Conservation (phyloP, 2,329 filamentous ascomycete genomes). For the Sporothrix mexicana region DNA sequence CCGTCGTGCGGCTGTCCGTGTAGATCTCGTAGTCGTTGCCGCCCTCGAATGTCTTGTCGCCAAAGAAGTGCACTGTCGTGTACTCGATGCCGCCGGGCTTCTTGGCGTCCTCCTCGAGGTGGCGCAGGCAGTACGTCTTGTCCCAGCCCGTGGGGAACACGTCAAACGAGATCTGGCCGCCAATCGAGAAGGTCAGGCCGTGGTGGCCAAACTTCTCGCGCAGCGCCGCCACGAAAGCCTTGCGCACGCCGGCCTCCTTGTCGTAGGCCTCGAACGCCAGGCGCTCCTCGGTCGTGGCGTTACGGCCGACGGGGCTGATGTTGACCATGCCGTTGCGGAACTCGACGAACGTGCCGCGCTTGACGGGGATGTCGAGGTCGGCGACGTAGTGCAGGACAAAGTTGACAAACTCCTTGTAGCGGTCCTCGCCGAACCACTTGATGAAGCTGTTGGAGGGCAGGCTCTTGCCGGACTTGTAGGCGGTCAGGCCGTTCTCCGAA, state of each 20-base stretch:
- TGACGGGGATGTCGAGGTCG: constrained; percentile 81
- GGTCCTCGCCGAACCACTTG: constrained; percentile 81
- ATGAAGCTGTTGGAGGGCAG: constrained; percentile 88
- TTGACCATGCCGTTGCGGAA: constrained; percentile 94
- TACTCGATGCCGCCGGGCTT: constrained; percentile 74
- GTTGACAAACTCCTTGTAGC: constrained; percentile 77
- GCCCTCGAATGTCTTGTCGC: constrained; percentile 89
- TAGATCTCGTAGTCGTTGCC: constrained; percentile 98
- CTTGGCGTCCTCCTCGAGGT: constrained; percentile 80
- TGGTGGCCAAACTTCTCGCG: constrained; percentile 82
- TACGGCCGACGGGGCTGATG: constrained; percentile 81
- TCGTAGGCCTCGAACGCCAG: constrained; percentile 84
- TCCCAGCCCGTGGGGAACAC: constrained; percentile 98
- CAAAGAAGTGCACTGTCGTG: constrained; percentile 95
- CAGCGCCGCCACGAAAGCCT: constrained; percentile 75
- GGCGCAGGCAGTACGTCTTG: constrained; percentile 94
- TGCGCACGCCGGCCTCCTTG: constrained; percentile 74
- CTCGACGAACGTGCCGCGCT: constrained; percentile 84
- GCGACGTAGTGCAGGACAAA: constrained; percentile 83
- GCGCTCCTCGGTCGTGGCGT: constrained; percentile 80
- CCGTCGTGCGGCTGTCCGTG: constrained; percentile 77
- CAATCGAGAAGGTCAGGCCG: constrained; percentile 90
- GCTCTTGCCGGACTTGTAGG: constrained; percentile 79
- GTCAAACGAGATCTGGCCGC: constrained; percentile 97
- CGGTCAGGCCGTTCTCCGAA: constrained; percentile 93